Evolutionary conservation across 345 rosid species (phyloP).

Genomic region (Gossypium australe): DNA sequence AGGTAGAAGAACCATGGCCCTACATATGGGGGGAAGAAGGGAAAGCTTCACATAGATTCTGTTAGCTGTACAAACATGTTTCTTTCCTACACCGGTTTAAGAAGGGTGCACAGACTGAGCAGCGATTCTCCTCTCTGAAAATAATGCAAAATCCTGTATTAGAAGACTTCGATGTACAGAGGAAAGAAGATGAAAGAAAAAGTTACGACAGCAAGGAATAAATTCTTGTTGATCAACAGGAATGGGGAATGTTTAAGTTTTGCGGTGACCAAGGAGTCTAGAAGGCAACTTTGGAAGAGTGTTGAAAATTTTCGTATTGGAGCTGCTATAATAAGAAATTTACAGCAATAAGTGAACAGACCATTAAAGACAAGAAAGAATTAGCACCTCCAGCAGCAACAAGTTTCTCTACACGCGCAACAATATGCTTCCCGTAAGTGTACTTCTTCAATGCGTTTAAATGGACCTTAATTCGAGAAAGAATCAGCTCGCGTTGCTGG

Average conservation of each 20-base stretch:
- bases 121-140: conserved; percentile 67
- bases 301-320: background rate
- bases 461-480: conserved; percentile 67
- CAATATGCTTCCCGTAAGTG: conserved; percentile 83
- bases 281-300: background rate
- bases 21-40: conserved; percentile 17
- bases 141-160: background rate
- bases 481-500: conserved; percentile 66
- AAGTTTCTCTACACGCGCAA: conserved; percentile 81
- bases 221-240: too few species aligned
- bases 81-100: conserved; percentile 30
- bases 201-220: too few species aligned
- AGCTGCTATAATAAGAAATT: background rate
- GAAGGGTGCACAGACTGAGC: conserved; percentile 45
- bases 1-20: conserved; percentile 23
- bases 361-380: background rate
- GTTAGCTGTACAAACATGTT: conserved; percentile 65
- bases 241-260: too few species aligned
- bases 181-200: too few species aligned
- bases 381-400: conserved; percentile 74
- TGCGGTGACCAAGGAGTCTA: background rate
- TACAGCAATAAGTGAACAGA: background rate
- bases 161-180: background rate
- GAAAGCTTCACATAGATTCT: conserved; percentile 36
- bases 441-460: conserved; percentile 75